phyloP scores from a whole-genome alignment of 208 protist genomes.

The Acanthamoeba culbertsoni region DNA sequence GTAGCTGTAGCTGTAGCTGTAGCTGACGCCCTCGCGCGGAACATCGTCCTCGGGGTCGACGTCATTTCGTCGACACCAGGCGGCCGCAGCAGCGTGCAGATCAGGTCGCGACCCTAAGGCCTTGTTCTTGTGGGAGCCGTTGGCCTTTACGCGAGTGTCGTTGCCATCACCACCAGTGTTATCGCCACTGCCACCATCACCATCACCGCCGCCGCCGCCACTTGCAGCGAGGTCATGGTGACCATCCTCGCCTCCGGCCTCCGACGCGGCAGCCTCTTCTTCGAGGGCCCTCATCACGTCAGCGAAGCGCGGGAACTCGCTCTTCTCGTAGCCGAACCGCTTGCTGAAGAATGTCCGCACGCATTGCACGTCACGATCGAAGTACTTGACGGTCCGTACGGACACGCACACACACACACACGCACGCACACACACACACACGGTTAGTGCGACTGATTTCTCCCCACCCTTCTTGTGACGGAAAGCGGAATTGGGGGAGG shows the following conservation, averaged over 20 bases:
- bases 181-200: background rate
- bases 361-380: slow-evolving; percentile 97
- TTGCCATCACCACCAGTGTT: background rate
- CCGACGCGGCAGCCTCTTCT: slow-evolving; percentile 51
- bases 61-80: background rate
- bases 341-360: slow-evolving; percentile 94
- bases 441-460: too few relatives aligned
- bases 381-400: slow-evolving; percentile 80
- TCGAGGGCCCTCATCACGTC: slow-evolving; percentile 67
- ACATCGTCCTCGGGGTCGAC: background rate
- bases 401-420: background rate
- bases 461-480: too few relatives aligned
- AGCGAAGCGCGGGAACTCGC: slow-evolving; percentile 58
- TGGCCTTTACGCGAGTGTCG: too few relatives aligned
- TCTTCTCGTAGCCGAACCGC: slow-evolving; percentile 86
- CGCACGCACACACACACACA: background rate
- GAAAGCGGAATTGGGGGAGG: too few relatives aligned
- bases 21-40: background rate
- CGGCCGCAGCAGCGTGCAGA: background rate
- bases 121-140: background rate
- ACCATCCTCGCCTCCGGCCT: background rate
- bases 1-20: background rate
- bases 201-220: background rate
- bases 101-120: background rate
- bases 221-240: background rate